A percentile compares a stretch with the other conserved stretches of the same genome.
These are phyloP conservation scores for Anastatica hierochuntica DNA, from an alignment of 345 rosid species.

Conservation along the genomic window DNA sequence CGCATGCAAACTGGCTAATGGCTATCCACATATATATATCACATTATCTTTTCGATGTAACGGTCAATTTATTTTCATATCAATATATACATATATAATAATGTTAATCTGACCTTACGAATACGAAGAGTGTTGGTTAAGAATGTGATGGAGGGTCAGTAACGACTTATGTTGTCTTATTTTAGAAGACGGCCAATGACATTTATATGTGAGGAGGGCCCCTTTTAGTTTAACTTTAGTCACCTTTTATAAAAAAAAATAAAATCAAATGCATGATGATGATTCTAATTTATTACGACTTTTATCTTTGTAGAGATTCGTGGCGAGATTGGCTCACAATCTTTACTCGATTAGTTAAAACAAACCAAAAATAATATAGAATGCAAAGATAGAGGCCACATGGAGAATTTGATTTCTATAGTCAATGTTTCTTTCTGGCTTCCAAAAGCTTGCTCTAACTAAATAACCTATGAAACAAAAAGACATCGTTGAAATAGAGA, in stretches of 20 bases:
- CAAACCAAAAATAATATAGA: neutral
- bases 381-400: slow-evolving; percentile 12
- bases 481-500: no score
- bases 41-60: neutral
- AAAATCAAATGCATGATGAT: slow-evolving; percentile 9
- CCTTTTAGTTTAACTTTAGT: slow-evolving; percentile 11
- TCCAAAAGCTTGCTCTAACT: neutral
- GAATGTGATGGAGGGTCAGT: slow-evolving; percentile 5
- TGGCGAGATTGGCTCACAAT: slow-evolving; percentile 28
- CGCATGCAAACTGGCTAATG: neutral
- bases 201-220: slow-evolving; percentile 7
- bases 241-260: slow-evolving; percentile 1
- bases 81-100: neutral
- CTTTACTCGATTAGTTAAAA: neutral
- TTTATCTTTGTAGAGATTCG: slow-evolving; percentile 16
- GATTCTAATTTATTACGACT: neutral
- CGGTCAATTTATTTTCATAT: neutral
- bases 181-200: slow-evolving; percentile 4
- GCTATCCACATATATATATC: no score
- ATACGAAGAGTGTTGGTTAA: neutral
- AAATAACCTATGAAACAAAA: no score
- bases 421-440: neutral
- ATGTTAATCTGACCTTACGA: neutral
- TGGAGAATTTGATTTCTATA: neutral
- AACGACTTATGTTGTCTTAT: no score